Base-by-base conservation (phyloP, 1,284 basidiomycete species). In the Hypsizygus ulmarius region DNA sequence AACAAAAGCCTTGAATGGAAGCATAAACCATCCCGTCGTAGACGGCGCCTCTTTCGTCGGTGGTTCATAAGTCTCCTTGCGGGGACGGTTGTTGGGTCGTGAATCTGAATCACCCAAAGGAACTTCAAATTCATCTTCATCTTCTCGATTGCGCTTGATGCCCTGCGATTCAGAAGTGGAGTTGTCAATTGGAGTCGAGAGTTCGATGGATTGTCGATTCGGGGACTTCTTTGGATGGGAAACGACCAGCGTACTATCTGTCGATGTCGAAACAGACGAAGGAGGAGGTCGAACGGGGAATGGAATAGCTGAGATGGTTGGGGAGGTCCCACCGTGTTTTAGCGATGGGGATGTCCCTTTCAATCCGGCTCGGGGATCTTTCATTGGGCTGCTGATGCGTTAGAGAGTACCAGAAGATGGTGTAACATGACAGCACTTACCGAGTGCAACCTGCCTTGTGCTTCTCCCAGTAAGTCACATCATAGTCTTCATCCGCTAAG, bases 1-100 rank as follows among this genome's bases (percentile, higher is more conserved):
- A 47, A 81, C 68, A 62, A 86, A 85, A 14, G 75, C 77, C 61
- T 75, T 74, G 64, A 86, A 70, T 2, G 83, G 84, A 35, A 75
- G 65, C 55, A 79, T 63, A 53, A 86, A 70, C 83, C 79, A 83
- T 35, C 75, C 75, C 47, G 80, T 57, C 35, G 72, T 56, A 35
- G 69, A 68, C 7, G 77, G 74, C 8, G 69, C 59, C 19, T 78
- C 74, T 43, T 66, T 66, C 49, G 68, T 58, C 2, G 73, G 67
- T 0, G 73, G 67, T 39, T 64, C 59, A 59, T 78, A 78, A 0
- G 60, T 62, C 43, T 74, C 74, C 19, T 65, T 77, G 33, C 82
- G 74, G 14, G 73, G 67, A 11, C 82, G 80, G 46, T 73, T 77
- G 18, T 65, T 43, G 15, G 75, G 74, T 32, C 71, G 69, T 18